Evolutionary conservation across 441 rosid species (phyloP), one percentile per base, ranked within the genome.

Genomic region (Rhodomyrtus psidioides): DNA sequence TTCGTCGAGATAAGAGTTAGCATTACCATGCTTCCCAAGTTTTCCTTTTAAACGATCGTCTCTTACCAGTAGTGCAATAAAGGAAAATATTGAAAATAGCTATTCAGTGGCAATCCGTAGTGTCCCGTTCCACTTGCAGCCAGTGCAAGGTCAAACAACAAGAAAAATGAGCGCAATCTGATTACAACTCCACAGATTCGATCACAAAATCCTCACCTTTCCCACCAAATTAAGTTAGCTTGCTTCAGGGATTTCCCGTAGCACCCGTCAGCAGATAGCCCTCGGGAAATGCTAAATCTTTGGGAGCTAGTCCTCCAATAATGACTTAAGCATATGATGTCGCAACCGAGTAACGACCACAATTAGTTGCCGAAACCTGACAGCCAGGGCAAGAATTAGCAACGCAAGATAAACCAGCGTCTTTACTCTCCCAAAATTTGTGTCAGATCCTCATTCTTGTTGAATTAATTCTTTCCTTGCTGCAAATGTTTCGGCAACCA

Each of bases 401-500:
- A 34, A 19, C 21, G 49, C 13, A 55, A 79, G 76, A 60, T 12
- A 79, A 51, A 79, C 34, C 34, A n/a, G 8, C 19, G 54, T 49
- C 24, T 81, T 46, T 55, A 82, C 46, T 82, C 39, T 28, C 58
- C 55, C 17, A 19, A 85, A 70, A 83, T 76, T 81, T 85, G 87
- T 23, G 62, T 85, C 76, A 89, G 42, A 53, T 65, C 75, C 74
- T 88, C 84, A 51, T 84, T 83, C 81, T 90, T 82, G 27, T 60
- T 7, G 14, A 46, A 87, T 58, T 16, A 83, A 82, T 54, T 91
- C 90, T 89, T 87, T 89, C 88, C 90, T 93, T 0, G 95, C 82
- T 51, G 97, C 98, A 92, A 97, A 96, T 83, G 99, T 97, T 90
- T 96, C 96, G 0, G 98, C 98, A 85, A 97, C 96, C 90, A 97